Evolutionary conservation across 805 yeast species (phyloP), one percentile per base, ranked within the genome.

Genomic region (Teunomyces stri): DNA sequence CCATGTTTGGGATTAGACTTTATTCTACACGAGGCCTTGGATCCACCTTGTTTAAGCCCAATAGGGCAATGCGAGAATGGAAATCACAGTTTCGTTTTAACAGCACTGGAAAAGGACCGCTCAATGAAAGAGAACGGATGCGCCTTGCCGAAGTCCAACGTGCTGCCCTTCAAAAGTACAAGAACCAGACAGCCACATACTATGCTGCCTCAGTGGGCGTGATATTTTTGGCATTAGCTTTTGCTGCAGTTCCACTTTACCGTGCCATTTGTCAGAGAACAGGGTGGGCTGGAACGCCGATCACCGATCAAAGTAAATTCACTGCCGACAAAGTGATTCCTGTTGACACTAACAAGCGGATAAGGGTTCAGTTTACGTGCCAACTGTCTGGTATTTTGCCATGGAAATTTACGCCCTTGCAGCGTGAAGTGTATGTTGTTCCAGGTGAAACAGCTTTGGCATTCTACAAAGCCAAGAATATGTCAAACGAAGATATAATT

Each of bases 381-480:
- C 97, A 90, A 64, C 91, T 94, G 0, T 87, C 96, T 1, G 86
- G 90, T 12, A 78, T 87, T 39, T 72, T 94, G 52, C 98, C 98
- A 9, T 94, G 99, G 99, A 87, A 81, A 54, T 92, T 94, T 69
- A 80, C 82, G 15, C 99, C 99, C 10, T 92, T 89, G 66, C 99
- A 94, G 62, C 76, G 92, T 52, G 96, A 91, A 65, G 98, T 94
- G 1, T 82, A 82, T 56, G 86, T 94, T 18, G 82, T 89, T 7
- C 99, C 99, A 0, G 99, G 99, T 18, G 99, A 94, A 67, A 94
- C 99, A 2, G 99, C 99, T 0, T 72, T 94, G 50, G 97, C 96
- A 0, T 94, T 94, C 64, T 94, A 89, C 72, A 87, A 84, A 65
- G 99, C 99, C 20, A 87, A 84, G 65, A 94, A 94, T 62, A 73